phyloP scores from a whole-genome alignment of 148 eudicot species.

The Silene latifolia region DNA sequence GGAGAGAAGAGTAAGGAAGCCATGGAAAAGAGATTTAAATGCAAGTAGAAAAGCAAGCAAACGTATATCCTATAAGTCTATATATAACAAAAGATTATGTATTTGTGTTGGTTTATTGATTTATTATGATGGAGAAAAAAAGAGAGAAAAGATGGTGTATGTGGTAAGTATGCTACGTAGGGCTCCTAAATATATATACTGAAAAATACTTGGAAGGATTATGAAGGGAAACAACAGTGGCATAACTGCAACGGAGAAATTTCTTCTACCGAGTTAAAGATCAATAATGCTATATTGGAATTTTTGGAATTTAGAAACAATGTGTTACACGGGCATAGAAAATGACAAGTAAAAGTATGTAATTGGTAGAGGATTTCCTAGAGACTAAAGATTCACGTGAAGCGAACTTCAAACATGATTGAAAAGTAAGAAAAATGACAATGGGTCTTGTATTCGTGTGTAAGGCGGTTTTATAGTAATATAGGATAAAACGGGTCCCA shows the following conservation, averaged over 20 bases:
- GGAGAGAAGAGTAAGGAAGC: constrained; percentile 23
- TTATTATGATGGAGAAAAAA: not conserved
- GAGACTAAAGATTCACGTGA: not conserved
- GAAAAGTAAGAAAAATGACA: not conserved
- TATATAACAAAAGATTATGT: not conserved
- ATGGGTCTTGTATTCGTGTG: too few species aligned
- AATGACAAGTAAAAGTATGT: not conserved
- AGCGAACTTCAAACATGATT: not conserved
- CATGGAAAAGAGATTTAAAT: too few species aligned
- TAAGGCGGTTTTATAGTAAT: too few species aligned
- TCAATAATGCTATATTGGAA: not conserved
- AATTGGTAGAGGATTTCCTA: not conserved
- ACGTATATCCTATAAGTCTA: not conserved
- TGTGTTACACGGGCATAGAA: constrained; percentile 1
- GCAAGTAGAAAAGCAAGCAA: constrained; percentile 4
- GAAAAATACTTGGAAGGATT: constrained; percentile 4
- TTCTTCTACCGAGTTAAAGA: not conserved
- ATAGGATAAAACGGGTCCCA: too few species aligned
- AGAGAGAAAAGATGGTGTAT: not conserved
- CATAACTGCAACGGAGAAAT: not conserved
- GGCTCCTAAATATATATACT: constrained; percentile 2
- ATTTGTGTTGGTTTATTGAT: not conserved
- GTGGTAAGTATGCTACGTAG: not conserved
- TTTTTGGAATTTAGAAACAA: not conserved
- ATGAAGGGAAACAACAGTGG: not conserved